These are phyloP conservation scores for Oryza nivara DNA, from an alignment of 176 grass and related monocot genomes.

Conservation along the genomic window DNA sequence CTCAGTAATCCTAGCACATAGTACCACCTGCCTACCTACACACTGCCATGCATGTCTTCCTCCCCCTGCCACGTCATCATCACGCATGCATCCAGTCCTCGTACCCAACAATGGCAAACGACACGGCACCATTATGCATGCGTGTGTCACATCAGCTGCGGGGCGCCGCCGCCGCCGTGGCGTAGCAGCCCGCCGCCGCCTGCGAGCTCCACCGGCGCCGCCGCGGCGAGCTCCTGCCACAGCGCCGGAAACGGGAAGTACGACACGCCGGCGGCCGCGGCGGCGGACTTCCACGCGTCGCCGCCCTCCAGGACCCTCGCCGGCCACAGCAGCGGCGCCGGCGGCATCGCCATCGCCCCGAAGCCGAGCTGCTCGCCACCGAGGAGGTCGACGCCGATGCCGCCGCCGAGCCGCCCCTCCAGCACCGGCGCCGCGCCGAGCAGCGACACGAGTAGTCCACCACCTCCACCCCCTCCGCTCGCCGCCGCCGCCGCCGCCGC, in stretches of 20 bases:
- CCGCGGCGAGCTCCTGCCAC: neutral
- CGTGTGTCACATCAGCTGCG: neutral
- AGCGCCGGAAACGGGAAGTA: neutral
- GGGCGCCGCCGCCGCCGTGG: neutral
- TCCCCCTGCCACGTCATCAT: neutral
- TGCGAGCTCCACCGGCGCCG: too few relatives aligned
- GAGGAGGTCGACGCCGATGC: too few relatives aligned
- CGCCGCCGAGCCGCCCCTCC: neutral
- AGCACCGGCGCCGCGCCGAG: neutral
- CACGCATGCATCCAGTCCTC: neutral
- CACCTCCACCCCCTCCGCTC: too few relatives aligned
- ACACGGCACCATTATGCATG: neutral
- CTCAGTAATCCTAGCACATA: neutral
- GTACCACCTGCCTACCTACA: neutral
- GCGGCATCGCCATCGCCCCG: too few relatives aligned
- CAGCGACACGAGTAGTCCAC: too few relatives aligned
- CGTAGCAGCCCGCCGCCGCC: neutral
- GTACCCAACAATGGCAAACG: neutral
- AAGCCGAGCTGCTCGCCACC: too few relatives aligned
- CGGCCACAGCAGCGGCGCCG: too few relatives aligned
- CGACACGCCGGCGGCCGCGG: neutral
- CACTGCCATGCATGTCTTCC: neutral
- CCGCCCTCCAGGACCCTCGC: too few relatives aligned
- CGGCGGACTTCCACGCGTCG: too few relatives aligned
- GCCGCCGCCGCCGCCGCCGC: too few relatives aligned